These are phyloP conservation scores for Colletotrichum tanaceti DNA, from an alignment of 2,329 filamentous ascomycete species.

Conservation along the genomic window DNA sequence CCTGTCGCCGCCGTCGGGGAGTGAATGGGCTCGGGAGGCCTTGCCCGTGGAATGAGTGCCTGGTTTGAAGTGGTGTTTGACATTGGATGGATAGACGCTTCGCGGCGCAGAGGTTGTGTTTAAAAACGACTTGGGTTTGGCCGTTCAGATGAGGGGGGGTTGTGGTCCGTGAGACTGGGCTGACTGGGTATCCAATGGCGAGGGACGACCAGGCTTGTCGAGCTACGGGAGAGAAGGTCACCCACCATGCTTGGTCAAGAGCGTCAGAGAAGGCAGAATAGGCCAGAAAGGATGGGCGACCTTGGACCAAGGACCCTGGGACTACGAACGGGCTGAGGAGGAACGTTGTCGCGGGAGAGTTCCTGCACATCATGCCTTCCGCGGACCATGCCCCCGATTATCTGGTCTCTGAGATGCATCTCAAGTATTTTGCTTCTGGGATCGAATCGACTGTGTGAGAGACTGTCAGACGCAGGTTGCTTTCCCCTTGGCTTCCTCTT, in stretches of 20 bases:
- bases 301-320: slow-evolving; percentile 10
- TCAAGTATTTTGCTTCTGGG: slow-evolving; percentile 19
- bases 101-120: neutral
- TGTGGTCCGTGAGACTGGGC: neutral
- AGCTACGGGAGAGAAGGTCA: neutral
- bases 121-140: neutral
- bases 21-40: neutral
- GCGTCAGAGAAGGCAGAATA: neutral
- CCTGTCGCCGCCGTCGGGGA: neutral
- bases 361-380: slow-evolving; percentile 27
- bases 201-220: neutral
- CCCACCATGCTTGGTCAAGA: neutral
- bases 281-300: neutral
- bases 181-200: no score
- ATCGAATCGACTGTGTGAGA: no score
- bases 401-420: slow-evolving; percentile 10
- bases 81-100: neutral
- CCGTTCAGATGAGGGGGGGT: neutral
- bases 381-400: neutral
- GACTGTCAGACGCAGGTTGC: no score
- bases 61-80: slow-evolving; percentile 5
- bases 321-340: neutral
- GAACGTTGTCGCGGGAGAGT: slow-evolving; percentile 11
- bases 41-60: slow-evolving; percentile 1
- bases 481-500: no score